phyloP scores from a whole-genome alignment of 352 stramenopile genomes.

The Phytophthora meadii region DNA sequence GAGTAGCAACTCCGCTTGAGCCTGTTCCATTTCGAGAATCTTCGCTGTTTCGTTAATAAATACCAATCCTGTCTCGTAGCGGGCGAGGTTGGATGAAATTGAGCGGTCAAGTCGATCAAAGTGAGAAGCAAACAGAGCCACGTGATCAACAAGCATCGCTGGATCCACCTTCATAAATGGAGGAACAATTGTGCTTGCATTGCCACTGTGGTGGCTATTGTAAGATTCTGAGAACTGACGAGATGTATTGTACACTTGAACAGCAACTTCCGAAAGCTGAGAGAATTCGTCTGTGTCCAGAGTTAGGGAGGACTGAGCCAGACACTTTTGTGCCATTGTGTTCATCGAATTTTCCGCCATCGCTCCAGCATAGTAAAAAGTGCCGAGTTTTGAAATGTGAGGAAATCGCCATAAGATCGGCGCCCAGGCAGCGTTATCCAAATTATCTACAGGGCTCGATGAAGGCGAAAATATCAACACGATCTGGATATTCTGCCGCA shows the following conservation, averaged over 20 bases:
- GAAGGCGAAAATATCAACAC: conserved; percentile 50
- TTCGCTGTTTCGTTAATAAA: conserved; percentile 66
- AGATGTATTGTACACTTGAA: conserved; percentile 51
- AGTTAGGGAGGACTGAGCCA: conserved; percentile 26
- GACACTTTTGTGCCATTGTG: conserved; percentile 53
- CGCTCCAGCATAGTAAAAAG: conserved; percentile 47
- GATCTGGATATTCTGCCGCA: conserved; percentile 59
- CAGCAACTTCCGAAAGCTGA: conserved; percentile 49
- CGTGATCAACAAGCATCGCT: conserved; percentile 66
- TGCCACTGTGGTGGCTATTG: neutral
- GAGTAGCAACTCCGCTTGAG: conserved; percentile 54
- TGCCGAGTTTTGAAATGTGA: conserved; percentile 48
- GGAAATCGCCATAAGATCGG: conserved; percentile 50
- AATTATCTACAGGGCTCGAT: no score
- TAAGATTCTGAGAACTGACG: conserved; percentile 11
- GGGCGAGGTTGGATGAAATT: conserved; percentile 39
- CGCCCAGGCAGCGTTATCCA: conserved; percentile 6
- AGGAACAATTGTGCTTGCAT: conserved; percentile 5
- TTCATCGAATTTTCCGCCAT: conserved; percentile 53
- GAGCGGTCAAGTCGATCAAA: conserved; percentile 36
- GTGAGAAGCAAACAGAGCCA: conserved; percentile 49
- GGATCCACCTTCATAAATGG: conserved; percentile 40
- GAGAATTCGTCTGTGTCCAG: conserved; percentile 28
- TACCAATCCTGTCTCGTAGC: conserved; percentile 44
- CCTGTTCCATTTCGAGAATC: conserved; percentile 55